Conservation (phyloP, 208 protist species). For the Chromosphaera perkinsii region DNA sequence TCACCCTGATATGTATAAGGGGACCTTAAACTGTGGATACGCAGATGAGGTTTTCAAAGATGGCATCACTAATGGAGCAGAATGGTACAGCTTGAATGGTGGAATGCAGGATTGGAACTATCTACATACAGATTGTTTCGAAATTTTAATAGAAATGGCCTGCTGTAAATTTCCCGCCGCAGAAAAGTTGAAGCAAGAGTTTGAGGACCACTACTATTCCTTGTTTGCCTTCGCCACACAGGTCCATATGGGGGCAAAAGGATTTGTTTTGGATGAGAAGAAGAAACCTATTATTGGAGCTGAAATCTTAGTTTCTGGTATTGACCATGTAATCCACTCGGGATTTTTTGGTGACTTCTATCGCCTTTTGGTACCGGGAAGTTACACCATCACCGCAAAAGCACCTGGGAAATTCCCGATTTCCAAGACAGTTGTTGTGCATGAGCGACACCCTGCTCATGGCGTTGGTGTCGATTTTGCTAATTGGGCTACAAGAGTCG, state of each 20-base stretch:
- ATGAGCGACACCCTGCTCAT: too few species aligned
- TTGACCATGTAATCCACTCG: slow-evolving; percentile 6
- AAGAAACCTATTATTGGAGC: not conserved
- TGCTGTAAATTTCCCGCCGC: slow-evolving; percentile 23
- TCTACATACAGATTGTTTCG: slow-evolving; percentile 35
- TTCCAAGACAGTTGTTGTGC: too few species aligned
- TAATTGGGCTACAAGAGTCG: too few species aligned
- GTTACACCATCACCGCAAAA: too few species aligned
- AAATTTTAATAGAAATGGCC: slow-evolving; percentile 46
- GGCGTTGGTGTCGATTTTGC: too few species aligned
- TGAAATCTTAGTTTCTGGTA: slow-evolving; percentile 5
- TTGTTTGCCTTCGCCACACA: too few species aligned
- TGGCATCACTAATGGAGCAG: slow-evolving; percentile 49
- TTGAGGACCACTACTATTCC: too few species aligned
- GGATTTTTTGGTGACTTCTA: not conserved
- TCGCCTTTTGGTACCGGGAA: slow-evolving; percentile 11
- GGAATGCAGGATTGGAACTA: slow-evolving; percentile 57
- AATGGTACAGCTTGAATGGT: slow-evolving; percentile 44
- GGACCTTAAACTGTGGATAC: not conserved
- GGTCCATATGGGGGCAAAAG: too few species aligned
- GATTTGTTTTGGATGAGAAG: not conserved
- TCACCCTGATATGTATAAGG: slow-evolving; percentile 28
- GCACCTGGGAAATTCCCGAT: too few species aligned
- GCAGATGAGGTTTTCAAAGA: slow-evolving; percentile 21
- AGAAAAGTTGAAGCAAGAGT: too few species aligned